These are phyloP conservation scores for Pulveroboletus sp. DNA, from an alignment of 768 basidiomycete species.

Conservation along the genomic window DNA sequence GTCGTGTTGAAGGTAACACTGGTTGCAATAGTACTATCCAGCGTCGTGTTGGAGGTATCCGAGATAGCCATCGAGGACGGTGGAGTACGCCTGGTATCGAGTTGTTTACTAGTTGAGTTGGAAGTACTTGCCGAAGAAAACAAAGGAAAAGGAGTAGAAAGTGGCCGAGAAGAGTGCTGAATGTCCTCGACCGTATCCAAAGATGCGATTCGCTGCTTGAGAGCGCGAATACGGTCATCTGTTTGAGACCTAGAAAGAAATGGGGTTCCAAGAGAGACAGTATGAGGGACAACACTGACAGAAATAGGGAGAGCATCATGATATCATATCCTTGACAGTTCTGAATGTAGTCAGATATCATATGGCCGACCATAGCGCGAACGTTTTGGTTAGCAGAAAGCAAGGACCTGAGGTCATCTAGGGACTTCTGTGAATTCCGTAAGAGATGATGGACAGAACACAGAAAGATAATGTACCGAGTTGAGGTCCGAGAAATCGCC, in stretches of 20 bases:
- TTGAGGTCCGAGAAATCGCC: conserved; percentile 16
- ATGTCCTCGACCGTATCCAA: conserved; percentile 1
- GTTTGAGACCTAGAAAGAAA: conserved; percentile 29
- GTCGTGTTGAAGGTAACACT: neutral
- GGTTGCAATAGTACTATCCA: neutral
- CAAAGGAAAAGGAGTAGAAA: conserved; percentile 1
- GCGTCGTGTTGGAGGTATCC: conserved; percentile 12
- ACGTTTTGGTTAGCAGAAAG: conserved; percentile 18
- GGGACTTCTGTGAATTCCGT: conserved; percentile 19
- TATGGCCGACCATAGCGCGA: conserved; percentile 17
- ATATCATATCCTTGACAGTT: conserved; percentile 32
- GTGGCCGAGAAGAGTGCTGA: neutral
- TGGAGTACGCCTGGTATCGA: conserved; percentile 8
- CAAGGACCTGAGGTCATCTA: conserved; percentile 25
- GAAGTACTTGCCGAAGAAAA: neutral
- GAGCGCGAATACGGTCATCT: conserved; percentile 35
- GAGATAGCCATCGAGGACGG: conserved; percentile 15
- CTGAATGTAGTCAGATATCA: conserved; percentile 25
- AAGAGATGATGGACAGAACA: neutral
- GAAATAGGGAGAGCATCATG: conserved; percentile 35
- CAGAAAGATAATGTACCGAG: conserved; percentile 1
- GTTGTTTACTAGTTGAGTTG: neutral
- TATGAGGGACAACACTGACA: conserved; percentile 27
- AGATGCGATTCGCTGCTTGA: conserved; percentile 33
- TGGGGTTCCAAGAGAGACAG: neutral